Evolutionary conservation across 768 basidiomycete species (phyloP), one percentile per base, ranked within the genome.

Genomic region (Exidia glandulosa): DNA sequence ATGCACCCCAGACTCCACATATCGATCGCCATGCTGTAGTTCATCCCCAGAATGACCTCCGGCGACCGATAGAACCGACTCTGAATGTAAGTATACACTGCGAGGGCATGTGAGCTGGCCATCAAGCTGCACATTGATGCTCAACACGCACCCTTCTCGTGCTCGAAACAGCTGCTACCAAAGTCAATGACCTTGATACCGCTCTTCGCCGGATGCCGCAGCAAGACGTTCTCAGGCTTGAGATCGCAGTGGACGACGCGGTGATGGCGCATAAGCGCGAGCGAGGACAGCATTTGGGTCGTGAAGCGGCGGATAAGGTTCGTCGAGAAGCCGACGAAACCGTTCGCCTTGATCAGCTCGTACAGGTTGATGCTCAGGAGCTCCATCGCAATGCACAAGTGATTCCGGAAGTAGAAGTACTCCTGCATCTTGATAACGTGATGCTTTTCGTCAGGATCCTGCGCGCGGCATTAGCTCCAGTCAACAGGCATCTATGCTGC

Each of bases 1-100:
- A 99, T 99, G 68, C 96, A 99, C 36, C 96, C 96, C 65, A 99
- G 73, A 77, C 93, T 95, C 96, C 96, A 99, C 94, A 99, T 99
- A 70, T 98, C 93, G 63, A 94, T 95, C 33, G 90, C 94, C 93
- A 96, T 98, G 69, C 95, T 92, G 71, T 99, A 99, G 71, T 94
- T 96, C 88, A 95, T 91, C 58, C 96, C 96, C 37, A 99, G 82
- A 59, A 99, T 99, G 66, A 99, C 95, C 74, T 99, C 96, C 2
- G 96, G 96, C 23, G 94, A 96, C n/a, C 96, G 92, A 75, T 99
- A 99, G 77, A 99, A 99, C 45, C 96, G 90, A 75, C 93, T 95
- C 73, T 98, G 96, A 64, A 99, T 98, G 69, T 99, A 99, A 1
- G 96, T 99, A 72, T 98, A 99, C 63, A 99, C 96, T 99, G 63